Conservation (phyloP, 176 grass and related monocot genomes). For the Tuctoria greenei region DNA sequence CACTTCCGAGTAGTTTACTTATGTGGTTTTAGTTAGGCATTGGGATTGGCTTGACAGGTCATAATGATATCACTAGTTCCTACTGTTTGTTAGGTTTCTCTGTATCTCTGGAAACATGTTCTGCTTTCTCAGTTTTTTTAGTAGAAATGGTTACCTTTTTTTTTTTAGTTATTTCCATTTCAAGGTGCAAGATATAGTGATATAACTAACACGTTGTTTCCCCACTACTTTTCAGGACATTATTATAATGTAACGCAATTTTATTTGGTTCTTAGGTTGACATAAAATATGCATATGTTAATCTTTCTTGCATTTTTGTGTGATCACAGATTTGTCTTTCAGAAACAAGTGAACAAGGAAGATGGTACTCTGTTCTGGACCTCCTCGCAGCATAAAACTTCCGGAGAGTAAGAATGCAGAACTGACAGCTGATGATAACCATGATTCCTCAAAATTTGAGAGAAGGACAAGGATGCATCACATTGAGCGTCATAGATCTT, state of each 20-base stretch:
- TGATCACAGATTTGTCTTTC: conserved; percentile 8
- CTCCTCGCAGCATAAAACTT: not conserved
- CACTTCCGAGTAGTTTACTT: not conserved
- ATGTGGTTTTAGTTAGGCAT: conserved; percentile 3
- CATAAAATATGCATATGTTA: conserved; percentile 17
- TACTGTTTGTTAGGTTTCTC: not conserved
- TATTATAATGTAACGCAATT: conserved; percentile 5
- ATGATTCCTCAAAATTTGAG: conserved; percentile 49
- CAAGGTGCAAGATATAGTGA: not conserved
- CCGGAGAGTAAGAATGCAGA: conserved; percentile 26
- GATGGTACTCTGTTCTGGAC: conserved; percentile 28
- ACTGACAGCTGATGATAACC: conserved; percentile 18
- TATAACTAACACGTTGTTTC: not conserved
- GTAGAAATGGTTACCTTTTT: not conserved
- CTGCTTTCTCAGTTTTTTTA: conserved; percentile 18
- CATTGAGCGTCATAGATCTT: conserved; percentile 62
- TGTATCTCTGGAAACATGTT: conserved; percentile 15
- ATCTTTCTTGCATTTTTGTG: conserved; percentile 14
- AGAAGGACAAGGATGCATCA: conserved; percentile 42
- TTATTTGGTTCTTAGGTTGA: not conserved
- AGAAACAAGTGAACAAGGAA: conserved; percentile 22
- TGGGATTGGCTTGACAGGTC: not conserved
- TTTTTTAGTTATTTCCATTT: not conserved
- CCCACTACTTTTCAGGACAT: not conserved
- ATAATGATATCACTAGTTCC: not conserved